These are phyloP conservation scores for Sanguinoderma infundibulare DNA, from an alignment of 1,284 basidiomycete species.

Conservation along the genomic window DNA sequence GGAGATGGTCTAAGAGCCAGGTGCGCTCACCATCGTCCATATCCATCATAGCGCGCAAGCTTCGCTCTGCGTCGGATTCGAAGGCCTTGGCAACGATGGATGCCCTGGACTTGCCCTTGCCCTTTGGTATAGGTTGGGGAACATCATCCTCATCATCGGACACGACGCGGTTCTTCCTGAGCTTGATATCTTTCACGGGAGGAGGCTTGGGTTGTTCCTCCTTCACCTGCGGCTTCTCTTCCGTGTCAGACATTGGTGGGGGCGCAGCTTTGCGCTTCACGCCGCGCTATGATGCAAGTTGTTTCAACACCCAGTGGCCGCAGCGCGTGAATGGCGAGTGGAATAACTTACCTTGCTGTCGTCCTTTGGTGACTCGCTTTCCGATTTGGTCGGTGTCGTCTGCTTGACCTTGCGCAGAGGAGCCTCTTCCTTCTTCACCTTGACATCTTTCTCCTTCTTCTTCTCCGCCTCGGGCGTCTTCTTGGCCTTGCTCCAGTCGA, in stretches of 20 bases:
- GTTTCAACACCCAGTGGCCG: background rate
- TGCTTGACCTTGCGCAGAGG: conserved; percentile 19
- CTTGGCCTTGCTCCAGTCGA: conserved; percentile 71
- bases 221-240: conserved; percentile 24
- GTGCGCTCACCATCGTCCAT: conserved; percentile 64
- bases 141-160: conserved; percentile 55
- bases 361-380: conserved; percentile 22
- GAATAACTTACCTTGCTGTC: conserved; percentile 23
- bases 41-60: conserved; percentile 72
- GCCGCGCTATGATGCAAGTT: conserved; percentile 46
- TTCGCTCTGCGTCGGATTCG: conserved; percentile 42
- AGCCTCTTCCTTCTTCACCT: conserved; percentile 25
- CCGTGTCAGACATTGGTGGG: conserved; percentile 23
- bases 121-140: conserved; percentile 30
- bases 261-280: conserved; percentile 57
- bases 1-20: background rate
- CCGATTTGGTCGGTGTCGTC: conserved; percentile 29
- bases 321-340: background rate
- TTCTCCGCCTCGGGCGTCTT: conserved; percentile 37
- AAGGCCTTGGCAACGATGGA: conserved; percentile 18
- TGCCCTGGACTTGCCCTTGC: conserved; percentile 39
- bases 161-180: conserved; percentile 53
- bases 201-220: conserved; percentile 4
- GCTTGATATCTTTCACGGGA: conserved; percentile 14
- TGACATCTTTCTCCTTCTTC: conserved; percentile 17